phyloP scores from a whole-genome alignment of 2,329 filamentous ascomycete species.

The Macrophomina pseudophaseolina region DNA sequence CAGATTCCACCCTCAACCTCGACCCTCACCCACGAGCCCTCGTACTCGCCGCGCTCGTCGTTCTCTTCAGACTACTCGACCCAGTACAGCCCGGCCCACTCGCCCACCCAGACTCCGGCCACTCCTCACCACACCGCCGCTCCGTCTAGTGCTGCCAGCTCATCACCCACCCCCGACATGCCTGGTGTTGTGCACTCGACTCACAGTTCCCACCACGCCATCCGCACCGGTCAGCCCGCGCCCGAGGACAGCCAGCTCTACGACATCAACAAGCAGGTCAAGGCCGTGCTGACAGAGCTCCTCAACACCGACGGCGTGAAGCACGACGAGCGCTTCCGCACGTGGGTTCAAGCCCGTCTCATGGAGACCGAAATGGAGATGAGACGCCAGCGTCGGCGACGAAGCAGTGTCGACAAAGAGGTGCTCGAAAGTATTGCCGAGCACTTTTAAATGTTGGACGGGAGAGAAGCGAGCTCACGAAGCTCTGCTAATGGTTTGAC shows the following conservation, averaged over 20 bases:
- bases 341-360: constrained; percentile 58
- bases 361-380: constrained; percentile 61
- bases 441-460: constrained; percentile 30
- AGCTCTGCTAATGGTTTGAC: neutral
- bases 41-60: constrained; percentile 38
- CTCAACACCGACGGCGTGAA: constrained; percentile 59
- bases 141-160: constrained; percentile 11
- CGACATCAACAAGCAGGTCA: constrained; percentile 59
- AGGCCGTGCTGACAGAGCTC: constrained; percentile 59
- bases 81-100: constrained; percentile 32
- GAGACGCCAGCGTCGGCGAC: constrained; percentile 47
- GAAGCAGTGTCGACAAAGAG: constrained; percentile 42
- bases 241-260: constrained; percentile 47
- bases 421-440: constrained; percentile 44
- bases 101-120: constrained; percentile 29
- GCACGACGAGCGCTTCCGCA: constrained; percentile 50
- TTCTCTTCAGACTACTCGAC: constrained; percentile 29
- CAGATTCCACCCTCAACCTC: constrained; percentile 38
- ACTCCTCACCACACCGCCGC: constrained; percentile 19
- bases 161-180: constrained; percentile 19
- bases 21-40: constrained; percentile 30
- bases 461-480: neutral
- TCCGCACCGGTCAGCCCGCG: constrained; percentile 20
- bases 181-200: constrained; percentile 16
- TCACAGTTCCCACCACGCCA: constrained; percentile 27